phyloP scores from a whole-genome alignment of 2,329 filamentous ascomycete species.

The Gliomastix tumulicola region DNA sequence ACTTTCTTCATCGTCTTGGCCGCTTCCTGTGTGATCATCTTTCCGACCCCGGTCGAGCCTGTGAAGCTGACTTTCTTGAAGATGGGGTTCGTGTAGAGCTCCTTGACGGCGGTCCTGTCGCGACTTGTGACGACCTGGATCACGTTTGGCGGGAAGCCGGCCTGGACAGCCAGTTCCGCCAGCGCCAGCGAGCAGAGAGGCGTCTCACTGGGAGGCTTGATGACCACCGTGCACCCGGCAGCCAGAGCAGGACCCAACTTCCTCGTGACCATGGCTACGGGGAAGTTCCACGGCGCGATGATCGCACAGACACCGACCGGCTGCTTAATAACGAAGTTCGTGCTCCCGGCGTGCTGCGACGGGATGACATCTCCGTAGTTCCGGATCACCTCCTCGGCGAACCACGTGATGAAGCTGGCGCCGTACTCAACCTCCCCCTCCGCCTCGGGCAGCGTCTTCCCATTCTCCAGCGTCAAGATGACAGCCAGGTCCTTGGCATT shows the following conservation, averaged over 20 bases:
- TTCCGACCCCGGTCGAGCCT: slow-evolving; percentile 55
- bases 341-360: slow-evolving; percentile 49
- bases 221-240: slow-evolving; percentile 64
- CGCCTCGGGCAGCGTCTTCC: slow-evolving; percentile 56
- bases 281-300: slow-evolving; percentile 60
- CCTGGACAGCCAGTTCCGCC: slow-evolving; percentile 55
- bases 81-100: slow-evolving; percentile 17
- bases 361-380: slow-evolving; percentile 55
- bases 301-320: slow-evolving; percentile 61
- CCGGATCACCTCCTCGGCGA: slow-evolving; percentile 49
- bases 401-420: slow-evolving; percentile 56
- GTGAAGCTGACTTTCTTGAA: slow-evolving; percentile 61
- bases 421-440: slow-evolving; percentile 53
- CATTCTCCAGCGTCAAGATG: slow-evolving; percentile 64
- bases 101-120: slow-evolving; percentile 33
- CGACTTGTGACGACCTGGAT: slow-evolving; percentile 25
- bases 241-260: slow-evolving; percentile 48
- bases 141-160: slow-evolving; percentile 48
- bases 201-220: slow-evolving; percentile 65
- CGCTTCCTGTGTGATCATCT: slow-evolving; percentile 52
- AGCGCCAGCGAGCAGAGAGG: slow-evolving; percentile 62
- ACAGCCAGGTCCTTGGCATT: slow-evolving; percentile 53
- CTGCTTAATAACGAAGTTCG: slow-evolving; percentile 57
- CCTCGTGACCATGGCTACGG: slow-evolving; percentile 34
- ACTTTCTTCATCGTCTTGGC: slow-evolving; percentile 61